These are phyloP conservation scores for Xylaria venustula DNA, from an alignment of 495 filamentous ascomycete species.

Conservation along the genomic window DNA sequence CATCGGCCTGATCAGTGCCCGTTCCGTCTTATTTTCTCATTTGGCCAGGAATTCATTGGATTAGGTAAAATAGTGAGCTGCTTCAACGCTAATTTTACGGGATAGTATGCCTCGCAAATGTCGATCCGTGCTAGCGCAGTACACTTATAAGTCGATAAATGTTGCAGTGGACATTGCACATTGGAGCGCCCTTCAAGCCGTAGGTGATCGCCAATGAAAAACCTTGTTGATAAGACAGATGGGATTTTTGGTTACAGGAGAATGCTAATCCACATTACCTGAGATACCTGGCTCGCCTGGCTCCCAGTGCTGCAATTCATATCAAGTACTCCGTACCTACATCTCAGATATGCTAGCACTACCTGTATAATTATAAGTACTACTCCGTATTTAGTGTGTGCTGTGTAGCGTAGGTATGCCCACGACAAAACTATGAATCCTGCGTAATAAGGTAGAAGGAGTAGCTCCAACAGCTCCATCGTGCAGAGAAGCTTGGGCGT, in stretches of 20 bases:
- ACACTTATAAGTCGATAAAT: too few species aligned
- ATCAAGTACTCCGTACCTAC: too few species aligned
- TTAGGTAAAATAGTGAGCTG: neutral
- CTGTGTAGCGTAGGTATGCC: too few species aligned
- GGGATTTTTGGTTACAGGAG: neutral
- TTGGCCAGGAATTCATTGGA: neutral
- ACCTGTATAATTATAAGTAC: too few species aligned
- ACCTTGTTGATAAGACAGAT: constrained; percentile 1
- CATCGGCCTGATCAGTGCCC: neutral
- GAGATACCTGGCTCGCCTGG: too few species aligned
- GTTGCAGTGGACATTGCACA: too few species aligned
- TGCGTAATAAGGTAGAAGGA: neutral
- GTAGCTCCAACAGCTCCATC: neutral
- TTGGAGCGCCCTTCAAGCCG: neutral
- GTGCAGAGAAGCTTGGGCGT: neutral
- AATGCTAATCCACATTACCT: too few species aligned
- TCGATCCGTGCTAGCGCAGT: neutral
- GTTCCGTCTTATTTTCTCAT: neutral
- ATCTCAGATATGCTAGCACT: neutral
- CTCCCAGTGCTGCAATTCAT: too few species aligned
- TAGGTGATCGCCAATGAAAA: neutral
- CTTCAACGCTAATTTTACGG: neutral
- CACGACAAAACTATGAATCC: too few species aligned
- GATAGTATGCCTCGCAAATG: neutral
- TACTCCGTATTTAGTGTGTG: too few species aligned